Base-by-base conservation (phyloP, 2,329 filamentous ascomycete species). In the Trichoderma koningiopsis region DNA sequence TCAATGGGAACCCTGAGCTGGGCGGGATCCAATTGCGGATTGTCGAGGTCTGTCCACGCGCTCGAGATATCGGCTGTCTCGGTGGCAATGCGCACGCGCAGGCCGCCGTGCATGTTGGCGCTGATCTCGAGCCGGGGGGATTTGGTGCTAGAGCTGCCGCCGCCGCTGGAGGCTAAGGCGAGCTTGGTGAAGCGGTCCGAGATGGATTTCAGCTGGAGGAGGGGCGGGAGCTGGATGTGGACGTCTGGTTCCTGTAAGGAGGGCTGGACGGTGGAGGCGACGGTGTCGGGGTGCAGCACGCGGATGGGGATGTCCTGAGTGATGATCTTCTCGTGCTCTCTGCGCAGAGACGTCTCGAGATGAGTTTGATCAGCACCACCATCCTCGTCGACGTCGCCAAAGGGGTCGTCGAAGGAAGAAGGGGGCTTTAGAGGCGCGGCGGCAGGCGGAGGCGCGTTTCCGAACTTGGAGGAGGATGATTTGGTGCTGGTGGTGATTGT, bases 251-350 rank as follows among this genome's bases (percentile, higher is more conserved):
- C 94, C 70, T 93, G 90, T 70, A 94, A 93, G 71, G 90, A 89
- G 16, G 96, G 96, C 81, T 99, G 95, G 82, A 97, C 93, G 71
- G 98, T 89, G n/a, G 90, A 92, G 76, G 96, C 92, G n/a, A 98
- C 93, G 0, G 89, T 91, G 64, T 91, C 88, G 2, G 92, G 90
- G 69, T 92, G 89, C 11, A 99, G 87, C 1, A 99, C 94, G 22
- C 94, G 91, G 55, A 98, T 91, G n/a, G 96, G 96, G 49, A 99
- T 92, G 80, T 98, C 94, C 77, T 99, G 96, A 0, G 94, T 97
- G 76, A 99, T 92, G 74, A 96, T 87, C 72, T 96, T 97, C 79
- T 97, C 94, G 74, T 93, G 90, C 76, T 95, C 92, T 68, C 91
- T 85, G 55, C 84, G 81, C 29, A 88, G 85, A 73, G 77, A 87